phyloP scores from a whole-genome alignment of 768 basidiomycete genomes.

The Pilatotrama ljubarskyi region DNA sequence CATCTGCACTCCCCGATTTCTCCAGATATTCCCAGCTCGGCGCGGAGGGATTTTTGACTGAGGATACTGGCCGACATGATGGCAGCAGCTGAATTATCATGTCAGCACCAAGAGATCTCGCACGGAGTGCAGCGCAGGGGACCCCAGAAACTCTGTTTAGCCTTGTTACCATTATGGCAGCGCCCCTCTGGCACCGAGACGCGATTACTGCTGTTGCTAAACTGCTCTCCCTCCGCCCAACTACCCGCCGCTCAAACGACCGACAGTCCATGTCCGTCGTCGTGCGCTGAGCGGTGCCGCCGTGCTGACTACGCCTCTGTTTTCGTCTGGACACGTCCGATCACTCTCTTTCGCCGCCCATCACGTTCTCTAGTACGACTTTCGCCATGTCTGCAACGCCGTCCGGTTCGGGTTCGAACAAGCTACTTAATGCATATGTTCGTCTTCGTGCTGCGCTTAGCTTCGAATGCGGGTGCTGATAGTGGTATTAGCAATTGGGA shows the following conservation, averaged over 20 bases:
- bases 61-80: too few species aligned
- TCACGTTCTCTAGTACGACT: slow-evolving; percentile 19
- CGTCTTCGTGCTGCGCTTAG: slow-evolving; percentile 8
- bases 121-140: neutral
- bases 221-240: slow-evolving; percentile 15
- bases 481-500: slow-evolving; percentile 77
- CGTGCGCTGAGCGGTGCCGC: slow-evolving; percentile 18
- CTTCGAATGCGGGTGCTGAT: neutral
- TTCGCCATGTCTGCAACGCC: slow-evolving; percentile 18
- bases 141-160: slow-evolving; percentile 9
- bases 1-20: too few species aligned
- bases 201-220: slow-evolving; percentile 16
- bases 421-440: slow-evolving; percentile 32
- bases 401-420: slow-evolving; percentile 26
- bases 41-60: too few species aligned
- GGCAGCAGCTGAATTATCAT: too few species aligned
- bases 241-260: slow-evolving; percentile 20
- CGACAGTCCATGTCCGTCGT: slow-evolving; percentile 18
- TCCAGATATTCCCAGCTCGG: too few species aligned
- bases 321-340: slow-evolving; percentile 9
- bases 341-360: slow-evolving; percentile 12
- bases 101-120: too few species aligned
- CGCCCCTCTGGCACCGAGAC: slow-evolving; percentile 9
- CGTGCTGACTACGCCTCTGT: slow-evolving; percentile 1
- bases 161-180: slow-evolving; percentile 6